Conservation (phyloP, 768 basidiomycete genomes). For the Baorangia bicolor region DNA sequence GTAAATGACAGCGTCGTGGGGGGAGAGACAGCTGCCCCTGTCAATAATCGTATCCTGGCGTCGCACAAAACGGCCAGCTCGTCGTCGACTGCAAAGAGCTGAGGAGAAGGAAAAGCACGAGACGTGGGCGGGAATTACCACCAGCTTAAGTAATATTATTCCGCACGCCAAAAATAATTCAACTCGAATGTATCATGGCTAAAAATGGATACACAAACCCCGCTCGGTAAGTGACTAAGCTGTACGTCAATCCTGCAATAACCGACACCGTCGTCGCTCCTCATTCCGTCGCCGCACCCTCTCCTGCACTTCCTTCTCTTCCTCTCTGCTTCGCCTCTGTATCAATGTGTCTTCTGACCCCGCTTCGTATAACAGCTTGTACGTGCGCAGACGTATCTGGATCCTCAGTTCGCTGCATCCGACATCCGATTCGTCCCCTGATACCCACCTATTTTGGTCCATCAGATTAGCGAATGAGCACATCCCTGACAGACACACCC, state of each 20-base stretch:
- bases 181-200: neutral
- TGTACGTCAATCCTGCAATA: constrained; percentile 25
- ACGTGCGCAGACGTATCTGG: constrained; percentile 56
- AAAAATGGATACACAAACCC: constrained; percentile 1
- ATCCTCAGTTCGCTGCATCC: constrained; percentile 37
- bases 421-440: constrained; percentile 30
- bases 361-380: constrained; percentile 68
- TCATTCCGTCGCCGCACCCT: constrained; percentile 50
- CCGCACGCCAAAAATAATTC: constrained; percentile 19
- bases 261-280: constrained; percentile 51
- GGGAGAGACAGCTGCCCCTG: neutral
- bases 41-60: neutral
- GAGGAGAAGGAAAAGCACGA: neutral
- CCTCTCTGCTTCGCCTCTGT: constrained; percentile 37
- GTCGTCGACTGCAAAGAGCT: constrained; percentile 6
- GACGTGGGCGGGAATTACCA: constrained; percentile 13
- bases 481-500: constrained; percentile 24
- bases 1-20: neutral
- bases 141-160: constrained; percentile 26
- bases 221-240: neutral
- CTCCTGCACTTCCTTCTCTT: constrained; percentile 34
- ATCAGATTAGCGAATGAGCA: constrained; percentile 23
- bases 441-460: constrained; percentile 52
- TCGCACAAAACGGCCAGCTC: constrained; percentile 2
- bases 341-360: constrained; percentile 59